Conservation (phyloP, 2,329 filamentous ascomycete species). For the Sclerotiophoma versabilis region DNA sequence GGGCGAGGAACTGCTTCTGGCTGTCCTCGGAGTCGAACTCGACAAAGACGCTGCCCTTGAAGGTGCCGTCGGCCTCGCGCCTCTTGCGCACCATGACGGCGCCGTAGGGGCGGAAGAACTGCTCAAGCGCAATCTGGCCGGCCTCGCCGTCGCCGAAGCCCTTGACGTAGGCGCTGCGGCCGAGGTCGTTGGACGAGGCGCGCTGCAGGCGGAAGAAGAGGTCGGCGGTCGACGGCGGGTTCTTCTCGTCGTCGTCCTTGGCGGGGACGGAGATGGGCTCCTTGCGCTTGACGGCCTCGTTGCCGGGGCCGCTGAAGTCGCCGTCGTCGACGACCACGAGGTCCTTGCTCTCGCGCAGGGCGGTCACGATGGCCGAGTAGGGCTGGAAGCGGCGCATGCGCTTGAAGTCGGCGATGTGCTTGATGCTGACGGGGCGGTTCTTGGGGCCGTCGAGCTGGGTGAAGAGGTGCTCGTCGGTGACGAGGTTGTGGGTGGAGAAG, state of each 20-base stretch:
- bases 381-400: constrained; percentile 96
- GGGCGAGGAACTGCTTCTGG: constrained; percentile 78
- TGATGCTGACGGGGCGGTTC: constrained; percentile 82
- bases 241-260: constrained; percentile 40
- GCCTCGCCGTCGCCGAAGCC: constrained; percentile 87
- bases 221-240: constrained; percentile 44
- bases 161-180: constrained; percentile 86
- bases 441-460: constrained; percentile 76
- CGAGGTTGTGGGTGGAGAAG: constrained; percentile 90
- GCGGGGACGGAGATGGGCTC: constrained; percentile 59
- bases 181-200: constrained; percentile 70
- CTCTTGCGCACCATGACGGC: constrained; percentile 85
- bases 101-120: constrained; percentile 84
- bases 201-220: constrained; percentile 59
- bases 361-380: constrained; percentile 80
- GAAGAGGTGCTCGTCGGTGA: constrained; percentile 87
- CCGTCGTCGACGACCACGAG: constrained; percentile 79
- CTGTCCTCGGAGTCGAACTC: constrained; percentile 84
- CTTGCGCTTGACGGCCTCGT: constrained; percentile 71
- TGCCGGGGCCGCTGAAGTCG: constrained; percentile 57
- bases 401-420: constrained; percentile 84
- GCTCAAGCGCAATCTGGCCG: constrained; percentile 93
- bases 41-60: constrained; percentile 97
- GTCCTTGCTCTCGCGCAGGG: constrained; percentile 77
- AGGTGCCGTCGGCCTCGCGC: constrained; percentile 70